phyloP scores from a whole-genome alignment of 805 yeast genomes.

The Metahyphopichia silvanorum region DNA sequence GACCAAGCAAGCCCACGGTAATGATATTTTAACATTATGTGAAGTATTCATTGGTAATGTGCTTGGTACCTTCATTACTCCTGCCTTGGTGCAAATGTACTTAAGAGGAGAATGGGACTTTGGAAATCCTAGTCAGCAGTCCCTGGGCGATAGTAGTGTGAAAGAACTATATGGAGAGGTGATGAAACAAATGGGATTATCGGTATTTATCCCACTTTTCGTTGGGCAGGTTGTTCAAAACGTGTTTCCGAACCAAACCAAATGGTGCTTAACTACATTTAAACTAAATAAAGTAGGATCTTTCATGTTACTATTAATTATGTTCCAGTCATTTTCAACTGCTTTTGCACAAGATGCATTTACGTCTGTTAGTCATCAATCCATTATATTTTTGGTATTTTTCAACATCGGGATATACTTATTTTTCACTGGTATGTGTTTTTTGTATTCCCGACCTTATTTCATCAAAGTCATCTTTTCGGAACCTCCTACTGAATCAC shows the following conservation, averaged over 20 bases:
- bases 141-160: constrained; percentile 48
- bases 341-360: constrained; percentile 85
- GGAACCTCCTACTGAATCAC: constrained; percentile 44
- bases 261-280: constrained; percentile 56
- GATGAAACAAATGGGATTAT: constrained; percentile 83
- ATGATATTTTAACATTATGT: constrained; percentile 71
- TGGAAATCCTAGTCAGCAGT: constrained; percentile 67
- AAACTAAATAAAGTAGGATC: constrained; percentile 72
- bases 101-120: constrained; percentile 58
- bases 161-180: constrained; percentile 63
- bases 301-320: constrained; percentile 71
- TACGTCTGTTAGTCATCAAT: constrained; percentile 60
- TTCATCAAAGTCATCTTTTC: constrained; percentile 42
- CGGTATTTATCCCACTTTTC: constrained; percentile 79
- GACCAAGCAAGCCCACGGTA: constrained; percentile 85
- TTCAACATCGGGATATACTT: constrained; percentile 79
- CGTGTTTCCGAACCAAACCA: constrained; percentile 59
- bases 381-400: constrained; percentile 74
- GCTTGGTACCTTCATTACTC: constrained; percentile 83
- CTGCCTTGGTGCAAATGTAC: constrained; percentile 77
- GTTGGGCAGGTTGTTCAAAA: constrained; percentile 87
- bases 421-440: constrained; percentile 69
- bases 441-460: constrained; percentile 56
- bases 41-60: constrained; percentile 85
- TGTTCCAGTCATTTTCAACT: constrained; percentile 79